phyloP scores from a whole-genome alignment of 2,329 filamentous ascomycete genomes.

The Verticillium isaacii region DNA sequence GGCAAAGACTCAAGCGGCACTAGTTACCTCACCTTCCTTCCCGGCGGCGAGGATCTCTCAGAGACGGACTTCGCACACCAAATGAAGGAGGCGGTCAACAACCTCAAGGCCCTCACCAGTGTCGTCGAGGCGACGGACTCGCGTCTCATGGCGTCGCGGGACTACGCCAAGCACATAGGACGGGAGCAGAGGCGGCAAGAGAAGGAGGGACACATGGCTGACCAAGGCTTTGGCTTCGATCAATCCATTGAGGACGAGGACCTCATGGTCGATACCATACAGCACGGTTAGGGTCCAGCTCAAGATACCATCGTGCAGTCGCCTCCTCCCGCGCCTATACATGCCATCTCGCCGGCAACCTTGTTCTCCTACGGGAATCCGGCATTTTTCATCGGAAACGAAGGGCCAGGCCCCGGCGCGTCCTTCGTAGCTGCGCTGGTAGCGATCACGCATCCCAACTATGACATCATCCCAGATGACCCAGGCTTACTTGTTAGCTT shows the following conservation, averaged over 20 bases:
- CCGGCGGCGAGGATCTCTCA: constrained; percentile 34
- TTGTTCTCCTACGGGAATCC: not conserved
- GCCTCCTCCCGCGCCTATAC: not conserved
- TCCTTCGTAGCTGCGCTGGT: not conserved
- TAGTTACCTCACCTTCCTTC: constrained; percentile 47
- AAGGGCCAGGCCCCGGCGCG: not conserved
- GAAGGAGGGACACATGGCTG: constrained; percentile 31
- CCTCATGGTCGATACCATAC: constrained; percentile 46
- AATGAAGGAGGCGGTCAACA: constrained; percentile 33
- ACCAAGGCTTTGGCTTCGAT: constrained; percentile 35
- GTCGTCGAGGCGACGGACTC: constrained; percentile 49
- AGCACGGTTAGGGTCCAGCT: constrained; percentile 9
- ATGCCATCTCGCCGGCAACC: not conserved
- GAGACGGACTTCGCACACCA: constrained; percentile 47
- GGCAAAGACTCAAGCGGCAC: constrained; percentile 24
- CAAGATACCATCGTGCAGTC: not conserved
- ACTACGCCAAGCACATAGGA: constrained; percentile 46
- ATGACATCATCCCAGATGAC: not conserved
- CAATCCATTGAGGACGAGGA: constrained; percentile 55
- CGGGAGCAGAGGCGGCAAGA: constrained; percentile 42
- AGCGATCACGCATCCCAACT: not conserved
- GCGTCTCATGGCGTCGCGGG: constrained; percentile 48
- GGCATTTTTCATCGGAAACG: not conserved
- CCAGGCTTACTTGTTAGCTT: not conserved
- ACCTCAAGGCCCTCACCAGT: constrained; percentile 38